Evolutionary conservation across 352 stramenopile genomes (phyloP), one percentile per base, ranked within the genome.

Genomic region (Pythium graminicola): DNA sequence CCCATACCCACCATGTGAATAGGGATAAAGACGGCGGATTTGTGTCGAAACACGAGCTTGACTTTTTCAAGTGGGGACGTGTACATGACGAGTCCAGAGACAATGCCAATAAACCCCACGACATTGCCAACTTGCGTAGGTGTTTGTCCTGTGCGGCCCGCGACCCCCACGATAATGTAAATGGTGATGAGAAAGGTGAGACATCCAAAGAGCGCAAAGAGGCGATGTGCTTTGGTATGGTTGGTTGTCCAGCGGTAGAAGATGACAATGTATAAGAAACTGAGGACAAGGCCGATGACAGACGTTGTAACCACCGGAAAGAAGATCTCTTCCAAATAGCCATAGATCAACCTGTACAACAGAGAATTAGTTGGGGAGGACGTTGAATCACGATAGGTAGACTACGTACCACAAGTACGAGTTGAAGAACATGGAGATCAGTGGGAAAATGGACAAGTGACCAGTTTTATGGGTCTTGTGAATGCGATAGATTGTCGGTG

Each of bases 61-160:
- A 78, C 62, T 38, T 72, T 80, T 29, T 77, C 67, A 42, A 85
- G 77, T 6, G 74, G 74, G 24, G 71, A 85, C 32, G 63, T 67
- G 57, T 76, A 82, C 17, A 82, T 63, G 50, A 82, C 60, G 54
- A 82, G 31, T 4, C 64, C 69, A 11, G 76, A 72, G 10, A 71
- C 24, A 47, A 81, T 71, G 4, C 53, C 58, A 36, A 84, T 46
- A 43, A 69, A 76, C 0, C 68, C 69, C 14, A 73, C 59, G 10
- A 78, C 47, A 23, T 69, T 54, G 24, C 60, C 65, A 27, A 73
- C 24, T 57, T 48, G 23, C 50, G 28, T 50, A n/a, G 35, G 62
- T 36, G 46, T 70, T 47, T 85, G 71, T 14, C 51, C 36, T 0
- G 64, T 77, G 27, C 62, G 32, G 4, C 61, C 67, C 1, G 64